Conservation (phyloP, 345 rosid genomes). For the Capsella bursapastoris region DNA sequence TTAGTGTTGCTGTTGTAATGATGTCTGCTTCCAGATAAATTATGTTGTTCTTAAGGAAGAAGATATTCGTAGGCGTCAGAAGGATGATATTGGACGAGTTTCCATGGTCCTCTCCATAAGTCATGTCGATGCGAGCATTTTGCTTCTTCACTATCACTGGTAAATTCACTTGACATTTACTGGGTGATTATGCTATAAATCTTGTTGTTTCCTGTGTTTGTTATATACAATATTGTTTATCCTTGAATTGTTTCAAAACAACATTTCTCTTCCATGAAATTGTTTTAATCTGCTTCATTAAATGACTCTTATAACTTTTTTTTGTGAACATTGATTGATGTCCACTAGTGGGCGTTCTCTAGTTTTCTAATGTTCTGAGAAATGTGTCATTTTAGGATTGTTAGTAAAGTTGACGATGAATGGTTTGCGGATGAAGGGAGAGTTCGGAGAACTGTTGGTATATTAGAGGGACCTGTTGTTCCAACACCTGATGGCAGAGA, state of each 20-base stretch:
- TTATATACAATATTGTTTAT: neutral
- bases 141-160: slow-evolving; percentile 86
- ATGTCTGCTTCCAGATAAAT: slow-evolving; percentile 57
- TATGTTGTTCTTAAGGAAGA: slow-evolving; percentile 67
- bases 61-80: slow-evolving; percentile 72
- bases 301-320: slow-evolving; percentile 12
- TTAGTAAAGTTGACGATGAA: slow-evolving; percentile 81
- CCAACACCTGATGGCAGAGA: slow-evolving; percentile 50
- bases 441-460: slow-evolving; percentile 77
- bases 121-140: slow-evolving; percentile 57
- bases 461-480: slow-evolving; percentile 65
- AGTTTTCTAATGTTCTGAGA: slow-evolving; percentile 28
- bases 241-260: slow-evolving; percentile 3
- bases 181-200: neutral
- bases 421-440: slow-evolving; percentile 92
- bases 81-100: slow-evolving; percentile 71
- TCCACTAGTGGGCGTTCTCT: slow-evolving; percentile 19
- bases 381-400: slow-evolving; percentile 61
- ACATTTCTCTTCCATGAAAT: neutral
- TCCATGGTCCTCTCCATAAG: slow-evolving; percentile 77
- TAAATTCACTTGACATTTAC: slow-evolving; percentile 37
- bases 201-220: slow-evolving; percentile 5
- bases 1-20: slow-evolving; percentile 13
- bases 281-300: slow-evolving; percentile 16
- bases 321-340: neutral